Evolutionary conservation across 2,329 filamentous ascomycete genomes (phyloP).

Genomic region (Talaromyces sp.): DNA sequence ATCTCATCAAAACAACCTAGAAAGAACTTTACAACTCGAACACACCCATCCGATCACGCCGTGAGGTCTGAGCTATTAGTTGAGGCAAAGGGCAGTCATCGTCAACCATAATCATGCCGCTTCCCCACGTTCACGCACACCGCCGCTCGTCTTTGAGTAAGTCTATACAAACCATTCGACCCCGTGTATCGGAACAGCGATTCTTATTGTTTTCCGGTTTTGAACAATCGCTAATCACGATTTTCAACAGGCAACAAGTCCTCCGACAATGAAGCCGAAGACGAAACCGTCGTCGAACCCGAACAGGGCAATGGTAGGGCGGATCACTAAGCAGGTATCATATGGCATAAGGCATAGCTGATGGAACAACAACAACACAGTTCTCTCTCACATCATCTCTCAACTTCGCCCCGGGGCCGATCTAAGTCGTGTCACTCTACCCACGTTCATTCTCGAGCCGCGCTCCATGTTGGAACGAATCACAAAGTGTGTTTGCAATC

Average conservation of each 20-base stretch:
- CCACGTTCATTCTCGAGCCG: conserved; percentile 96
- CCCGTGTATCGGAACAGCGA: not conserved
- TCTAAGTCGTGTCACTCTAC: conserved; percentile 86
- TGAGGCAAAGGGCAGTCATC: not conserved
- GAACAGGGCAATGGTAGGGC: conserved; percentile 87
- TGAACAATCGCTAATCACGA: not conserved
- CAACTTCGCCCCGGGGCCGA: conserved; percentile 94
- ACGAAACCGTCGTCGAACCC: conserved; percentile 78
- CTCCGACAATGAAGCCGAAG: conserved; percentile 63
- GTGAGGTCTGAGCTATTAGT: not conserved
- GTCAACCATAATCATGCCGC: conserved; percentile 28
- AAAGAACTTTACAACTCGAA: not conserved
- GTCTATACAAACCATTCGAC: conserved; percentile 18
- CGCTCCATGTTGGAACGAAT: conserved; percentile 98
- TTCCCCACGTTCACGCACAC: conserved; percentile 34
- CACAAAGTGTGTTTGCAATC: conserved; percentile 70
- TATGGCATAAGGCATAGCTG: conserved; percentile 1
- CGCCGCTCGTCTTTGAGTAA: conserved; percentile 39
- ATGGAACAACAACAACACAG: conserved; percentile 45
- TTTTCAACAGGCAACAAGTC: conserved; percentile 46
- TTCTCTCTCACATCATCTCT: conserved; percentile 94
- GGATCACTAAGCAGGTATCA: not conserved
- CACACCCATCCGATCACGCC: not conserved
- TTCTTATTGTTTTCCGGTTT: not conserved
- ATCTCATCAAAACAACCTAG: not conserved